These are phyloP conservation scores for Sporisorium scitamineum DNA, from an alignment of 1,284 basidiomycete genomes.

Conservation along the genomic window DNA sequence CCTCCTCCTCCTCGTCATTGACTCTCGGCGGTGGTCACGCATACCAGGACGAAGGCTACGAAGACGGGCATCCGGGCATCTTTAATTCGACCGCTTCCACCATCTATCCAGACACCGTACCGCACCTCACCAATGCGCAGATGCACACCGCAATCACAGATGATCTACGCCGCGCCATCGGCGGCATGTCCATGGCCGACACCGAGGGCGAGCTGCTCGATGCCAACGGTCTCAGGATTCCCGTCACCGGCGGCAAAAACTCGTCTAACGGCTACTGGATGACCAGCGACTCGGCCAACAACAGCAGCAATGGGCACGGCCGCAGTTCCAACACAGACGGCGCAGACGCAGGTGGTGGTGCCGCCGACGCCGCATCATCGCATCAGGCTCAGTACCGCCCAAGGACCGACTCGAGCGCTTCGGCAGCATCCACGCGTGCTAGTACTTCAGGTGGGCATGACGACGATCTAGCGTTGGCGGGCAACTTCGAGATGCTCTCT, in stretches of 20 bases:
- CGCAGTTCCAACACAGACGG: not conserved
- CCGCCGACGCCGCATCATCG: conserved; percentile 3
- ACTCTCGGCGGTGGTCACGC: conserved; percentile 17
- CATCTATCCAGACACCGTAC: conserved; percentile 62
- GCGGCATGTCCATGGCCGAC: conserved; percentile 52
- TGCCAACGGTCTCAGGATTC: conserved; percentile 43
- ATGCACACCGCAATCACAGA: conserved; percentile 58
- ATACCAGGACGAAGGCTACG: conserved; percentile 53
- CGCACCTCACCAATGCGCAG: conserved; percentile 50
- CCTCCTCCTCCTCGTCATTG: conserved; percentile 30
- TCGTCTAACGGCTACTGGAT: conserved; percentile 48
- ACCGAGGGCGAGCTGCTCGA: conserved; percentile 40
- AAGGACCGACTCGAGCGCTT: conserved; percentile 25
- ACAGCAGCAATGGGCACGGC: conserved; percentile 12
- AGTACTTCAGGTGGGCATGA: conserved; percentile 31
- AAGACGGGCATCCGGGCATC: conserved; percentile 45
- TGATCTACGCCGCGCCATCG: conserved; percentile 61
- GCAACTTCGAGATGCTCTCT: conserved; percentile 78
- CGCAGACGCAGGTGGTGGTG: not conserved
- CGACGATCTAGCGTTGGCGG: conserved; percentile 62
- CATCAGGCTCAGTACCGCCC: conserved; percentile 9
- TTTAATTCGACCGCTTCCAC: conserved; percentile 34
- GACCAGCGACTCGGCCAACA: conserved; percentile 16
- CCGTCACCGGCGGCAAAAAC: conserved; percentile 32
- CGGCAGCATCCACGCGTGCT: conserved; percentile 27